Evolutionary conservation across 1,139 yeast species (phyloP).

Genomic region (Saccharomyces uvarum): DNA sequence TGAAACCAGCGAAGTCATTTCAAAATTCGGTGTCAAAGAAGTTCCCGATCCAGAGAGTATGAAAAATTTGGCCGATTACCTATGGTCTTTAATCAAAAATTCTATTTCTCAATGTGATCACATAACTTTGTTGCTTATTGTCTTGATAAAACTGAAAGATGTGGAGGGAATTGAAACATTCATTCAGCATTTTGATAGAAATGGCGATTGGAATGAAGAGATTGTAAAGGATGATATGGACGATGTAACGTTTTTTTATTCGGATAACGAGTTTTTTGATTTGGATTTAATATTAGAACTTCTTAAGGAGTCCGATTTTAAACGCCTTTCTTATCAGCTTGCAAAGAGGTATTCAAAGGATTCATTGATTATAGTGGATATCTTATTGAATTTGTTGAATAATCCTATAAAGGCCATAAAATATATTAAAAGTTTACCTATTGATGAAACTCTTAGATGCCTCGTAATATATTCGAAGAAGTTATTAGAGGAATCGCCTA

Average conservation of each 20-base stretch:
- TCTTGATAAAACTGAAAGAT: constrained; percentile 72
- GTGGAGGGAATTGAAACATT: constrained; percentile 52
- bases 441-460: constrained; percentile 72
- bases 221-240: constrained; percentile 26
- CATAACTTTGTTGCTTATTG: constrained; percentile 69
- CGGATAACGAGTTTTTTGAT: constrained; percentile 42
- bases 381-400: constrained; percentile 59
- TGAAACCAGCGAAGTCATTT: constrained; percentile 69
- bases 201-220: constrained; percentile 35
- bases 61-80: constrained; percentile 50
- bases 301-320: constrained; percentile 72
- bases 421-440: constrained; percentile 61
- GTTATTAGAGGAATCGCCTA: constrained; percentile 61
- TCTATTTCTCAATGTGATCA: constrained; percentile 64
- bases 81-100: constrained; percentile 51
- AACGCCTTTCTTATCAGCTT: constrained; percentile 58
- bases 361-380: constrained; percentile 69
- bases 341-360: constrained; percentile 62
- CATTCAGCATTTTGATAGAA: constrained; percentile 40
- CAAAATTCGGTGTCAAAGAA: constrained; percentile 76
- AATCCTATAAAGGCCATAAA: constrained; percentile 57
- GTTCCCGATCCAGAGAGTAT: constrained; percentile 35
- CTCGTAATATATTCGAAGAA: constrained; percentile 58
- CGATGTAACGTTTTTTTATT: constrained; percentile 29
- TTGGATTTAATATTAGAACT: constrained; percentile 62